Percentiles rank a stretch among this genome's conserved stretches.
phyloP scores from a whole-genome alignment of 2,329 filamentous ascomycete genomes.

The Microcera coccophila region DNA sequence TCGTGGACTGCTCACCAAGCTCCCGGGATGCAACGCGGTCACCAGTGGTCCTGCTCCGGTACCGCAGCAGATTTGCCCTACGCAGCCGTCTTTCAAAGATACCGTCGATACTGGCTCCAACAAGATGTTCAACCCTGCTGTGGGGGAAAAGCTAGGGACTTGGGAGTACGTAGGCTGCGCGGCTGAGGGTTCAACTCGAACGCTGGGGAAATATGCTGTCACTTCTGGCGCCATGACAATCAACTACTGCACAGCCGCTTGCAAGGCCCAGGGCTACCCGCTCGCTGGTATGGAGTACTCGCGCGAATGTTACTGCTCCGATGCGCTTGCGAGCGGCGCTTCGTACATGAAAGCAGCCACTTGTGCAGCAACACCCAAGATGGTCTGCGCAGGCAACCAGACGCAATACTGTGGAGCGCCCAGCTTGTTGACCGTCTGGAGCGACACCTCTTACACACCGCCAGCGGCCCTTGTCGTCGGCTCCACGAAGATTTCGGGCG shows the following conservation, averaged over 20 bases:
- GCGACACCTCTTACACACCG: conserved; percentile 18
- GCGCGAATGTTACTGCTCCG: conserved; percentile 20
- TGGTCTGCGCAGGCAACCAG: conserved; percentile 18
- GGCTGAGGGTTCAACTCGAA: conserved; percentile 11
- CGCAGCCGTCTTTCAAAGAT: conserved; percentile 13
- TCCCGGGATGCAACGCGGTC: conserved; percentile 19
- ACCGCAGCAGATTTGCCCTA: conserved; percentile 5
- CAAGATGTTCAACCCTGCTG: conserved; percentile 14
- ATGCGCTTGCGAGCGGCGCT: conserved; percentile 10
- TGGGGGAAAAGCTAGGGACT: conserved; percentile 15
- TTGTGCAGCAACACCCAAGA: conserved; percentile 16
- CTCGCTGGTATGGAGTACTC: conserved; percentile 21
- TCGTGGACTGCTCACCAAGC: conserved; percentile 14
- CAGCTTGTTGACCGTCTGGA: conserved; percentile 17
- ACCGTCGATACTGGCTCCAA: conserved; percentile 6
- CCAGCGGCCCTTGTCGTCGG: conserved; percentile 13
- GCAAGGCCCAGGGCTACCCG: conserved; percentile 18
- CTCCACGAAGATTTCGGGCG: conserved; percentile 17
- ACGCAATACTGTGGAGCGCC: conserved; percentile 23
- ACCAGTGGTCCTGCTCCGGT: conserved; percentile 14
- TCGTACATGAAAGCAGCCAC: conserved; percentile 16
- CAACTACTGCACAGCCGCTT: conserved; percentile 17
- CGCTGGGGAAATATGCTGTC: conserved; percentile 17
- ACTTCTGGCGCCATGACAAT: conserved; percentile 16
- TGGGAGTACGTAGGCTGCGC: conserved; percentile 20